Base-by-base conservation (phyloP, 495 filamentous ascomycete species). In the Penicillium canariense region DNA sequence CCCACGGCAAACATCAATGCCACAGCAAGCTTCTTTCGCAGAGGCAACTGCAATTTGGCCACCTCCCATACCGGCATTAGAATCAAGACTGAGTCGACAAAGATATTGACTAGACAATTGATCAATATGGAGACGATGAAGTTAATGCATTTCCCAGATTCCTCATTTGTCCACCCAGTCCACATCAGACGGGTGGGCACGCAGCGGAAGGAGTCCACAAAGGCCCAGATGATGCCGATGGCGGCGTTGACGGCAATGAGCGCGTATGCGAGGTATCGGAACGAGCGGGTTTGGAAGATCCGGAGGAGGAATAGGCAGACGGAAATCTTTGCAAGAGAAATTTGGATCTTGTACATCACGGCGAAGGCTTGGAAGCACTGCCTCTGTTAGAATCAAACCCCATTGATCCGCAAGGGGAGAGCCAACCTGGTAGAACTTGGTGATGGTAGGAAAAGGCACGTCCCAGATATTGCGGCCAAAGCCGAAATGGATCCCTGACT, bases 251-350 rank as follows among this genome's bases (percentile, higher is more conserved):
- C 30, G 0, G 18, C 70, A 18, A 75, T 73, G 6, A 75, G 53
- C 2, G 22, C 53, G 27, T 71, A 73, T 5, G 67, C 49, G 34
- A 59, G 48, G 28, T 58, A 66, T 20, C 72, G 69, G 60, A 71
- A 75, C 14, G 48, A 23, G 38, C 54, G 58, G 6, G 67, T 66
- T 40, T 71, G 63, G 59, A 71, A 76, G 43, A 74, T 72, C 1
- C 70, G 69, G 1, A 76, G 63, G 12, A 76, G 61, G 57, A 77
- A 85, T 15, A 79, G 68, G 50, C 70, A 74, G 39, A 67, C 84
- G 23, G 81, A 82, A 46, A 72, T 74, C 40, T 81, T 80, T 63
- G 72, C 74, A 31, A 75, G 70, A 7, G 71, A 77, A 44, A 71
- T 68, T 35, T 66, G 63, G 1, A 59, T 42, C 36, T 71, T 71